Evolutionary conservation across 257 asterid species (phyloP).

Genomic region (Anisodus acutangulus): DNA sequence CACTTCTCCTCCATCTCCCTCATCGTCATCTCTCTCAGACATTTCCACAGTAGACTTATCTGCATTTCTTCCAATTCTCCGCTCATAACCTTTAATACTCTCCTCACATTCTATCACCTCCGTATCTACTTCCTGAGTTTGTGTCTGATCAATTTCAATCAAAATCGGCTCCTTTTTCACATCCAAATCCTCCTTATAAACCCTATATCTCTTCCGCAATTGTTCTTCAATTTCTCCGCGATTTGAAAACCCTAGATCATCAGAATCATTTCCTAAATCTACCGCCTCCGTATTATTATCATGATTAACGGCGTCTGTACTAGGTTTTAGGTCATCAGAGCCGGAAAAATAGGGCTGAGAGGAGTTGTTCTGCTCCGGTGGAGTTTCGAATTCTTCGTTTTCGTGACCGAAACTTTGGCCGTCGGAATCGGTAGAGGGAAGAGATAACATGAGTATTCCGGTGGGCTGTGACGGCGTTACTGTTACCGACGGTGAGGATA

Average conservation of each 20-base stretch:
- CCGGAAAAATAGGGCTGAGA: conserved; percentile 31
- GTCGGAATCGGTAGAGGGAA: conserved; percentile 37
- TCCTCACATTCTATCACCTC: conserved; percentile 33
- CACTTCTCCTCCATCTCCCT: conserved; percentile 11
- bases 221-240: not conserved
- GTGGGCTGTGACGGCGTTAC: conserved; percentile 35
- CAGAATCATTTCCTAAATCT: conserved; percentile 28
- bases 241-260: conserved; percentile 33
- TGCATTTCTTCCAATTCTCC: conserved; percentile 25
- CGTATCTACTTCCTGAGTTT: not conserved
- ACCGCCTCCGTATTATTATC: not conserved
- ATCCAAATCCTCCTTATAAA: conserved; percentile 31
- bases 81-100: not conserved
- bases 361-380: conserved; percentile 46
- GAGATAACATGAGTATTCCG: conserved; percentile 44
- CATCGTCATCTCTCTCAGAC: not conserved
- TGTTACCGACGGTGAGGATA: conserved; percentile 26
- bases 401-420: conserved; percentile 27
- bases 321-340: conserved; percentile 39
- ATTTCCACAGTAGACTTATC: conserved; percentile 24
- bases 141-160: conserved; percentile 30
- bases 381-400: conserved; percentile 44
- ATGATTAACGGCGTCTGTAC: not conserved
- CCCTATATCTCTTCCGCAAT: conserved; percentile 28
- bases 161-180: conserved; percentile 32